A percentile compares a stretch with the other conserved stretches of the same genome.
Evolutionary conservation across 2,329 filamentous ascomycete species (phyloP).

Genomic region (Penicillium expansum): DNA sequence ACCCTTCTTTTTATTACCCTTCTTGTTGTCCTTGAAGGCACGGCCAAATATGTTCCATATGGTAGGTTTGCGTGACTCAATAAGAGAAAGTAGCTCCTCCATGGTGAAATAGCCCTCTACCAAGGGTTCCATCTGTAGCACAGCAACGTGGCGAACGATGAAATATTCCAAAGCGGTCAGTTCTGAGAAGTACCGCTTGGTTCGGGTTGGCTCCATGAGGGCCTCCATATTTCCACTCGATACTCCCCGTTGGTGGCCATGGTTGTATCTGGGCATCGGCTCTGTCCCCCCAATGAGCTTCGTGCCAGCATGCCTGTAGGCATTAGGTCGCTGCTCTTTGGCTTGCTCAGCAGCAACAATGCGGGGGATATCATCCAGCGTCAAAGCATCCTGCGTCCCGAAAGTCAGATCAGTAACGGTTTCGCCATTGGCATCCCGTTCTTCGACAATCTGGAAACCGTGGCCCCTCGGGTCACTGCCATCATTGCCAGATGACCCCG

Average conservation of each 20-base stretch:
- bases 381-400: slow-evolving; percentile 85
- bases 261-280: slow-evolving; percentile 64
- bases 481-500: slow-evolving; percentile 68
- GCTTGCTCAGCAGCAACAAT: slow-evolving; percentile 96
- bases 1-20: slow-evolving; percentile 82
- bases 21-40: slow-evolving; percentile 74
- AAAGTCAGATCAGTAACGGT: slow-evolving; percentile 77
- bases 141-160: slow-evolving; percentile 91
- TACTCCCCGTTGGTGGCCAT: slow-evolving; percentile 67
- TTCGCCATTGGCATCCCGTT: slow-evolving; percentile 67
- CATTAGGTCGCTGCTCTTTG: slow-evolving; percentile 79
- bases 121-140: slow-evolving; percentile 90
- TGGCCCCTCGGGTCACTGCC: slow-evolving; percentile 52
- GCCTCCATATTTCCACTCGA: slow-evolving; percentile 53
- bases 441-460: slow-evolving; percentile 76
- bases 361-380: slow-evolving; percentile 90
- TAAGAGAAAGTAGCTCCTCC: slow-evolving; percentile 86
- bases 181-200: slow-evolving; percentile 90
- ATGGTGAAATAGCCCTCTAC: slow-evolving; percentile 88
- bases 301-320: slow-evolving; percentile 71
- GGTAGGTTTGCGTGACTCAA: slow-evolving; percentile 87
- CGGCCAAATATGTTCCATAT: slow-evolving; percentile 99
- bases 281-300: slow-evolving; percentile 61
- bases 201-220: slow-evolving; percentile 54
- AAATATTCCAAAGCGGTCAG: slow-evolving; percentile 95